These are phyloP conservation scores for Aquilaria agallochum DNA, from an alignment of 441 rosid genomes.

Conservation along the genomic window DNA sequence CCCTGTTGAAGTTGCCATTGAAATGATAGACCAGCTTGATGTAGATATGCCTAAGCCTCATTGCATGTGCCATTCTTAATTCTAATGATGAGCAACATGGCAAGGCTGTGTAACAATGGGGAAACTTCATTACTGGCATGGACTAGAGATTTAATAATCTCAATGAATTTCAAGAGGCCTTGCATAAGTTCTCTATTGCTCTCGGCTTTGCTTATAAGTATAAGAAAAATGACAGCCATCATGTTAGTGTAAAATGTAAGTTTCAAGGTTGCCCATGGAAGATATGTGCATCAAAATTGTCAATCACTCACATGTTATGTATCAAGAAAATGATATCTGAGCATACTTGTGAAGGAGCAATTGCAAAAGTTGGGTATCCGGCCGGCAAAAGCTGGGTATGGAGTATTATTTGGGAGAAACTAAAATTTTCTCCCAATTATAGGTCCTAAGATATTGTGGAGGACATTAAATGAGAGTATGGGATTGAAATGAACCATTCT, in stretches of 20 bases:
- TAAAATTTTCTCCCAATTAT: constrained; percentile 60
- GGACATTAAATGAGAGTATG: constrained; percentile 66
- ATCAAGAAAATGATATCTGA: constrained; percentile 61
- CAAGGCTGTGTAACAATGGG: constrained; percentile 67
- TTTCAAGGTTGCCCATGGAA: constrained; percentile 72
- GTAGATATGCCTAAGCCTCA: constrained; percentile 33
- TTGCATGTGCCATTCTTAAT: constrained; percentile 26
- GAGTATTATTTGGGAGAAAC: constrained; percentile 64
- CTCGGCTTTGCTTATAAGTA: constrained; percentile 56
- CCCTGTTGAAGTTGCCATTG: constrained; percentile 33
- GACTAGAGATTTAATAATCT: constrained; percentile 80
- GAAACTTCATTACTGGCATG: constrained; percentile 73
- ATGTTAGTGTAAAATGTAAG: constrained; percentile 71
- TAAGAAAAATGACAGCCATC: constrained; percentile 72
- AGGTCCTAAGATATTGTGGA: constrained; percentile 68
- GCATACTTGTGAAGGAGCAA: constrained; percentile 68
- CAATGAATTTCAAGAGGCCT: constrained; percentile 67
- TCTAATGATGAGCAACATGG: constrained; percentile 37
- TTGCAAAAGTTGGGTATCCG: constrained; percentile 57
- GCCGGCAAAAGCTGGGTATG: constrained; percentile 76
- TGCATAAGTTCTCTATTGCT: constrained; percentile 77
- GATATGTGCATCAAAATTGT: constrained; percentile 59
- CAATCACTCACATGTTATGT: constrained; percentile 60
- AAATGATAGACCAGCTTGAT: constrained; percentile 25
- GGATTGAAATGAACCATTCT: constrained; percentile 63